Conservation (phyloP, 176 grass and related monocot genomes). For the Aegilops longissima region DNA sequence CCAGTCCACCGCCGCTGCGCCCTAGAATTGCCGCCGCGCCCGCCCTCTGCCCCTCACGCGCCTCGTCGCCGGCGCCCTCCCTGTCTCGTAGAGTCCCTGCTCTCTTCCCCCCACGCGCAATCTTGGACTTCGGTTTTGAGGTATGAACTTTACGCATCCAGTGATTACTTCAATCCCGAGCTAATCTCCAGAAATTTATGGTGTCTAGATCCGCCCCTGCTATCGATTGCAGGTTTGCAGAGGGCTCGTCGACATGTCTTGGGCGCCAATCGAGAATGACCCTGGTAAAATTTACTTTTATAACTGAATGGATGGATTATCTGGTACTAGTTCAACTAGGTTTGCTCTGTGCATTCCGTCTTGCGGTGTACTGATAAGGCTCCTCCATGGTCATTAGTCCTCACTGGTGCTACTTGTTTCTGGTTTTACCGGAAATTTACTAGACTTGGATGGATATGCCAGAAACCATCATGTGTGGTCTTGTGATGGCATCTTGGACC, state of each 20-base stretch:
- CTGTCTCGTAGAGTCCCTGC: not conserved
- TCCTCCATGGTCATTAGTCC: not conserved
- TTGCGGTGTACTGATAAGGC: not conserved
- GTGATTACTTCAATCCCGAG: not conserved
- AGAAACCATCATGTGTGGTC: not conserved
- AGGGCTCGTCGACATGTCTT: conserved; percentile 48
- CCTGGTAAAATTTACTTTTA: conserved; percentile 46
- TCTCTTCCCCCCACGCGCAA: not conserved
- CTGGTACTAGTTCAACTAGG: not conserved
- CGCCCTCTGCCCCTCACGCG: not conserved
- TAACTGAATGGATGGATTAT: not conserved
- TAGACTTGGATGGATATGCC: not conserved
- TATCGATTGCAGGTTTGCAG: not conserved
- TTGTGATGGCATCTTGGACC: not conserved
- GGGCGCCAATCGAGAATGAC: conserved; percentile 73
- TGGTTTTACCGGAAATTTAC: not conserved
- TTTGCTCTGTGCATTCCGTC: not conserved
- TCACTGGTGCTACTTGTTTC: not conserved
- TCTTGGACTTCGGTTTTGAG: not conserved
- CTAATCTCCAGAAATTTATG: not conserved
- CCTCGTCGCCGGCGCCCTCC: not conserved
- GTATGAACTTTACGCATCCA: not conserved
- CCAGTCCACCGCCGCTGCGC: not conserved
- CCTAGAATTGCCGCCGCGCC: not conserved
- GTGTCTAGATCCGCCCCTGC: not conserved